Percentiles rank a stretch among this genome's conserved stretches.
Conservation (phyloP, 257 asterid species). For the Capsicum rhomboideum region DNA sequence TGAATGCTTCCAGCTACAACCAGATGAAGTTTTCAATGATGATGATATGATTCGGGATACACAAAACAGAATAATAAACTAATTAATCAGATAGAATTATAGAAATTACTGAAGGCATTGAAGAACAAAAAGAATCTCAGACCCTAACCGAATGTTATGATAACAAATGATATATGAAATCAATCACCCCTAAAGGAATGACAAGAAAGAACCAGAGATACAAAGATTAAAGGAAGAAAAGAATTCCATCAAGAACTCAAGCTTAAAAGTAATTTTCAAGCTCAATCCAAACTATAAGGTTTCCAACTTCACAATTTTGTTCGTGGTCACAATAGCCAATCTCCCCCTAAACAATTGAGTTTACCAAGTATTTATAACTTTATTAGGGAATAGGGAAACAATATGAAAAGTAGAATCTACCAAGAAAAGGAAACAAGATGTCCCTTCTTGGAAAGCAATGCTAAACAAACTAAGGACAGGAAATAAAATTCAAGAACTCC, state of each 20-base stretch:
- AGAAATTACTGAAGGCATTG: background rate
- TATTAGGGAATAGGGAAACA: background rate
- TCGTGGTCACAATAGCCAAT: background rate
- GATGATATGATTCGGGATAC: background rate
- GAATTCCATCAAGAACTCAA: background rate
- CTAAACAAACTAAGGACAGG: background rate
- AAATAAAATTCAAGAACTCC: background rate
- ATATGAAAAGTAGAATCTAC: background rate
- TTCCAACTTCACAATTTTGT: background rate
- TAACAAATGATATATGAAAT: background rate
- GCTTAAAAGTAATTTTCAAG: background rate
- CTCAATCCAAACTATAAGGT: background rate
- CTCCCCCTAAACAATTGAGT: background rate
- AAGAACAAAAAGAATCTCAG: background rate
- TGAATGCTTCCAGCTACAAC: constrained; percentile 77
- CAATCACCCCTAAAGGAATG: background rate
- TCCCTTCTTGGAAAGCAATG: background rate
- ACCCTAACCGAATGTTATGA: background rate
- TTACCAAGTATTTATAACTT: background rate
- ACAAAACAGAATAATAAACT: background rate
- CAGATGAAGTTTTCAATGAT: constrained; percentile 11
- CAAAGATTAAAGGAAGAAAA: background rate
- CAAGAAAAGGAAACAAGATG: background rate
- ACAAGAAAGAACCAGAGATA: background rate
- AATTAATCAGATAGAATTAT: background rate